These are phyloP conservation scores for Pleurostoma richardsiae DNA, from an alignment of 2,329 filamentous ascomycete species.

Conservation along the genomic window DNA sequence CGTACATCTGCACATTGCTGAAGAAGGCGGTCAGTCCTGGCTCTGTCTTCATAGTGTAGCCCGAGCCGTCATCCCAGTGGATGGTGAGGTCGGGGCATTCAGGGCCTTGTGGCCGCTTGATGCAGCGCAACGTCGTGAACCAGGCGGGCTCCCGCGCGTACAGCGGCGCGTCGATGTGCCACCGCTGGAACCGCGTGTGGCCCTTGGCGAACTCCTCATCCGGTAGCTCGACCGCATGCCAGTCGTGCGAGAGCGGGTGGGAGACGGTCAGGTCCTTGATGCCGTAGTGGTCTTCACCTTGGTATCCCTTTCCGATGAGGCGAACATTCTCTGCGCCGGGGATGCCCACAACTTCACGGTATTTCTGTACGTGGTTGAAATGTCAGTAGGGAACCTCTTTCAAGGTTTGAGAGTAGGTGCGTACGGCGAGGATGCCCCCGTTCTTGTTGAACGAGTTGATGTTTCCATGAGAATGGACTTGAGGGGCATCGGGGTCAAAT, in stretches of 20 bases:
- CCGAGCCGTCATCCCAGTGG: slow-evolving; percentile 29
- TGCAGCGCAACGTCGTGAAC: slow-evolving; percentile 26
- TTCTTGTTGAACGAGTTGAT: slow-evolving; percentile 32
- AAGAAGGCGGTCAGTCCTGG: slow-evolving; percentile 33
- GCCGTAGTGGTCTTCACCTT: slow-evolving; percentile 28
- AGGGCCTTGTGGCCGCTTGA: slow-evolving; percentile 23
- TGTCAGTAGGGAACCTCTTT: background rate
- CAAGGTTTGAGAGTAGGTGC: background rate
- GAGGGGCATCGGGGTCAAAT: slow-evolving; percentile 32
- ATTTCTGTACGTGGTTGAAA: slow-evolving; percentile 11
- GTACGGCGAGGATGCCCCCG: slow-evolving; percentile 30
- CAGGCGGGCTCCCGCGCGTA: slow-evolving; percentile 26
- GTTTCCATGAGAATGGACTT: slow-evolving; percentile 35
- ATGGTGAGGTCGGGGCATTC: slow-evolving; percentile 25
- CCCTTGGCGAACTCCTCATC: slow-evolving; percentile 21
- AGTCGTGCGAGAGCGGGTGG: slow-evolving; percentile 17
- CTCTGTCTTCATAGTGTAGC: slow-evolving; percentile 18
- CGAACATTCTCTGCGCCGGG: slow-evolving; percentile 27
- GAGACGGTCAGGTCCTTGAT: slow-evolving; percentile 18
- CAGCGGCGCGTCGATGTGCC: slow-evolving; percentile 32
- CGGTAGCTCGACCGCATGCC: slow-evolving; percentile 19
- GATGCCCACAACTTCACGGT: slow-evolving; percentile 23
- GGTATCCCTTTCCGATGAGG: slow-evolving; percentile 28
- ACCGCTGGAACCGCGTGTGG: slow-evolving; percentile 29
- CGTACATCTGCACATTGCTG: slow-evolving; percentile 34